Base-by-base conservation (phyloP, 495 filamentous ascomycete species). In the Penicillium silybi region DNA sequence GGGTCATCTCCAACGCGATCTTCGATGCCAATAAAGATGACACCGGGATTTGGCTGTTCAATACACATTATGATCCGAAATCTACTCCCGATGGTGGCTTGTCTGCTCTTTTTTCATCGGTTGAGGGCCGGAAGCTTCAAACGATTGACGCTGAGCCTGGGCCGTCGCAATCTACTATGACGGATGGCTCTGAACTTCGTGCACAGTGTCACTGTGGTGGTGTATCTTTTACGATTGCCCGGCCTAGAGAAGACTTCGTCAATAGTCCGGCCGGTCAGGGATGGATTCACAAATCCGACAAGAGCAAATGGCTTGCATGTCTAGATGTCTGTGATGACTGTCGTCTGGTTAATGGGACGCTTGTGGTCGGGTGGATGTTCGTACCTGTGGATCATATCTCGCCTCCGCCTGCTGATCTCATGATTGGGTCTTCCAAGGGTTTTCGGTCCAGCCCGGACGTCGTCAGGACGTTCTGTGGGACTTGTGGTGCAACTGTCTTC, bases 241-340 rank as follows among this genome's bases (percentile, higher is more conserved):
- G 69, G 17, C 72, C 69, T 0, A 54, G 60, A 16, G 45, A 62
- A 37, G 57, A 58, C 0, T 64, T 72, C 20, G 40, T 72, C 5
- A 57, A 59, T 9, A 64, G 64, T 40, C 50, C 59, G 19, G 53
- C 55, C 13, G 66, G 71, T 17, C 32, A 54, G 13, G 62, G 63
- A 0, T 81, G 73, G 73, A 65, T 71, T 42, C 64, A 75, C 20
- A 65, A 74, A 22, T 52, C 68, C 0, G 65, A 63, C 20, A 63
- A 65, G 20, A 67, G 58, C 23, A 79, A 79, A 48, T 66, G 58
- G 50, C 57, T 76, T 1, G 73, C 65, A 11, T 50, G 56, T 1
- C 53, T 76, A 38, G 79, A 81, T 52, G 56, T 69, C 15, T 83
- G 81, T 53, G 70, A 75, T 45, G 76, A 77, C 32, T 83, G 80